Evolutionary conservation across 352 stramenopile genomes (phyloP).

Genomic region (Achlya hypogyna): DNA sequence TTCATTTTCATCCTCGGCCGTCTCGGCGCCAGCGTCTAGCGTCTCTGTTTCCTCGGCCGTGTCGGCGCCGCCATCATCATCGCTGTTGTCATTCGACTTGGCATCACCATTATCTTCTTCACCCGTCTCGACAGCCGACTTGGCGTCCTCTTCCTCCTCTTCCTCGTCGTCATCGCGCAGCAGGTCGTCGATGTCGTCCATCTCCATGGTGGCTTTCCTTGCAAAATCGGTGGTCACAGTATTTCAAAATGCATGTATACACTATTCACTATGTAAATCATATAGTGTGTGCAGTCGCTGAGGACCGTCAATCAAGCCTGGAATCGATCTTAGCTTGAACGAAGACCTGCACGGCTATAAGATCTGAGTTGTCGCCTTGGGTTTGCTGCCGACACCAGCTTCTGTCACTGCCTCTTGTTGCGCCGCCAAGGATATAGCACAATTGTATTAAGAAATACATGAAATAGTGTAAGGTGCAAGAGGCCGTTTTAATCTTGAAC

Average conservation of each 20-base stretch:
- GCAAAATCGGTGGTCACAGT: too few species aligned
- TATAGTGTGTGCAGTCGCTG: too few species aligned
- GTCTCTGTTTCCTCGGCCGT: conserved; percentile 21
- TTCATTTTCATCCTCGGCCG: conserved; percentile 23
- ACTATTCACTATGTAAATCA: neutral
- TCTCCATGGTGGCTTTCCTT: neutral
- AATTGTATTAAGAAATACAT: neutral
- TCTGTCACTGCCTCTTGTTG: neutral
- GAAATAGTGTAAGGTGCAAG: neutral
- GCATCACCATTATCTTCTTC: conserved; percentile 33
- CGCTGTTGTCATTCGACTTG: conserved; percentile 20
- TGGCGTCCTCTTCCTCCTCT: conserved; percentile 26
- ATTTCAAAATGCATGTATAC: neutral
- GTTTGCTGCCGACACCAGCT: neutral
- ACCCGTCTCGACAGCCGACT: conserved; percentile 29
- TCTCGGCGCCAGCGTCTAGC: conserved; percentile 18
- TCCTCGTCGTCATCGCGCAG: conserved; percentile 17
- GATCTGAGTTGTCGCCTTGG: too few species aligned
- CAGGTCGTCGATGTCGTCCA: conserved; percentile 18
- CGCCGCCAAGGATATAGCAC: neutral
- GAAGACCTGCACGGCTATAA: too few species aligned
- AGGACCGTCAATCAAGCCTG: too few species aligned
- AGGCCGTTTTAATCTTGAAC: neutral
- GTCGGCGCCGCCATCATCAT: conserved; percentile 35
- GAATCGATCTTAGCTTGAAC: too few species aligned